Base-by-base conservation (phyloP, 2,329 filamentous ascomycete species). In the Lecanicillium sp. region DNA sequence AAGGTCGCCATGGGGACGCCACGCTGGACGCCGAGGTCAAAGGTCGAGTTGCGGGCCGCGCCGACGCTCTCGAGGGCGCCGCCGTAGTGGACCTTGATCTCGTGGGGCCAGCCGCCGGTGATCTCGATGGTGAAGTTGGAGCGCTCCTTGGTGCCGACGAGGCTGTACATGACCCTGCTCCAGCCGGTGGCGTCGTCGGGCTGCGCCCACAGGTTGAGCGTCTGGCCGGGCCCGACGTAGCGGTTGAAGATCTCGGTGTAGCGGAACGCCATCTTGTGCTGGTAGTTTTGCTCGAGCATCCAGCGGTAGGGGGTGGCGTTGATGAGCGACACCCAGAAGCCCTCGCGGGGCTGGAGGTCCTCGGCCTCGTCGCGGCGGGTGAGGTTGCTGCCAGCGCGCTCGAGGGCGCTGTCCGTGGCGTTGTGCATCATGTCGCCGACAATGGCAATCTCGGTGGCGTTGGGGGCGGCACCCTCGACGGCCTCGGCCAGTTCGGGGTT, bases 271-370 rank as follows among this genome's bases (percentile, higher is more conserved):
- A 4, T 9, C 1, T 29, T 59, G 39, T 37, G 38, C 61, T 58
- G 0, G 45, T 41, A 44, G 54, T 48, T 1, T 47, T 49, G 51
- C 53, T 55, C 0, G 37, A 53, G 35, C 45, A 56, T 6, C 62
- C 62, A 67, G 23, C 38, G 48, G 51, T 62, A 66, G 3, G 64
- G 64, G 5, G 61, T 65, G n/a, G 55, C 58, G 48, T 67, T 67
- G 57, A 66, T 51, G 38, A 67, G 48, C 2, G 49, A 52, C 27
- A 66, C 45, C 39, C 41, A 48, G 14, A 56, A 58, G 32, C 23
- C 37, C 4, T 17, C 11, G 3, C n/a, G 23, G 12, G 14, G 2
- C n/a, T 6, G 35, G 17, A 38, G 17, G 15, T 17, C 11, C 19
- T 35, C 19, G 12, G 14, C 32, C 32, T 14, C 12, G 5, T 5